Percentiles rank a stretch among this genome's conserved stretches.
phyloP scores from a whole-genome alignment of 495 filamentous ascomycete genomes.

The Penicillium odoratum region DNA sequence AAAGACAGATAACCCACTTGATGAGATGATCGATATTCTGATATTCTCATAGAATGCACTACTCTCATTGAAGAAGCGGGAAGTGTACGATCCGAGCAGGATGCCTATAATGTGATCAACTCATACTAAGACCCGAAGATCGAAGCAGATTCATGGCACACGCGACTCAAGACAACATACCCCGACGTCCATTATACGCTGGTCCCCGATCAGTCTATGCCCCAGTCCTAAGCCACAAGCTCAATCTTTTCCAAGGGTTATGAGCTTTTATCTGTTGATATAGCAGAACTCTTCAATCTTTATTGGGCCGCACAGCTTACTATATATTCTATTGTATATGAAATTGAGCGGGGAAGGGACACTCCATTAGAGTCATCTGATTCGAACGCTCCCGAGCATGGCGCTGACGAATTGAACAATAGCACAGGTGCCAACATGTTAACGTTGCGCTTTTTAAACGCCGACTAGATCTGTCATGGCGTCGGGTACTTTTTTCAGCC shows the following conservation, averaged over 20 bases:
- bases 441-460: conserved; percentile 7
- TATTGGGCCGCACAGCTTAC: conserved; percentile 15
- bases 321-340: conserved; percentile 13
- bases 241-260: conserved; percentile 12
- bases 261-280: conserved; percentile 11
- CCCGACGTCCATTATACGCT: conserved; percentile 6
- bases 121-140: not conserved
- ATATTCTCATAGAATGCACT: conserved; percentile 19
- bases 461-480: conserved; percentile 18
- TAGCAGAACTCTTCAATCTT: conserved; percentile 15
- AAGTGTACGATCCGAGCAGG: not conserved
- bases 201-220: not conserved
- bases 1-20: conserved; percentile 5
- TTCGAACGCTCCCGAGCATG: not conserved
- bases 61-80: conserved; percentile 10
- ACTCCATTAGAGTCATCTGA: not conserved
- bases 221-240: too few species aligned
- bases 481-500: conserved; percentile 21
- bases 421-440: not conserved
- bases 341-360: conserved; percentile 5
- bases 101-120: conserved; percentile 3
- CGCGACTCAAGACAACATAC: not conserved
- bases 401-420: not conserved
- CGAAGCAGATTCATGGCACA: conserved; percentile 11
- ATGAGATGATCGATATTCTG: conserved; percentile 22